Percentiles rank a stretch among this genome's conserved stretches.
These are phyloP conservation scores for Cerioporus squamosus DNA, from an alignment of 1,284 basidiomycete species.

Conservation along the genomic window DNA sequence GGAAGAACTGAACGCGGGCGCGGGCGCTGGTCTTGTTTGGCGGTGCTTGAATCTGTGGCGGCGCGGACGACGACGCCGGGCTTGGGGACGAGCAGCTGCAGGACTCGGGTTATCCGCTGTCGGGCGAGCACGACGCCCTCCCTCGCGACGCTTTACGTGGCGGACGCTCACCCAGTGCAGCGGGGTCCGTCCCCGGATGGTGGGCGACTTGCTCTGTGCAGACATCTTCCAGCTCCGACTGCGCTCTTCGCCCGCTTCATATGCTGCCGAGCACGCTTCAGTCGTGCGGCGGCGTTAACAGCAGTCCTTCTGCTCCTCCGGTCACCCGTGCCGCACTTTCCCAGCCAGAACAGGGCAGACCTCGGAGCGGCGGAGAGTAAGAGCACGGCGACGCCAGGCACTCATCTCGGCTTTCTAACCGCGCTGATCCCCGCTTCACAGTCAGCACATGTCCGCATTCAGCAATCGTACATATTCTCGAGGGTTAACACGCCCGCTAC, in stretches of 20 bases:
- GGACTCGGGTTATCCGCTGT: background rate
- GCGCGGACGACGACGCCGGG: constrained; percentile 28
- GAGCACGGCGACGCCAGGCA: background rate
- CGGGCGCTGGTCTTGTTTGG: constrained; percentile 35
- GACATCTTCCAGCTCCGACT: constrained; percentile 20
- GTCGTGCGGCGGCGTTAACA: constrained; percentile 21
- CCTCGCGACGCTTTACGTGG: constrained; percentile 2
- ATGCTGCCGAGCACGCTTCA: constrained; percentile 20
- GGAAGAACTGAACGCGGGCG: constrained; percentile 56
- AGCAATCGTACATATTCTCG: background rate
- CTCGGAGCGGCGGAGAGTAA: constrained; percentile 6
- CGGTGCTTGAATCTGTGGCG: constrained; percentile 34
- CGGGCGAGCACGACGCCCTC: too few species aligned
- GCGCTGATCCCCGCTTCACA: constrained; percentile 7
- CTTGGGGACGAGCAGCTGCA: constrained; percentile 33
- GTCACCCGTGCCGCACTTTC: constrained; percentile 3
- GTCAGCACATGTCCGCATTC: constrained; percentile 4
- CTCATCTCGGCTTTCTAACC: background rate
- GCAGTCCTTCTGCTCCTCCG: constrained; percentile 7
- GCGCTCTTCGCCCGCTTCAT: constrained; percentile 22
- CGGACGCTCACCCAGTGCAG: constrained; percentile 24
- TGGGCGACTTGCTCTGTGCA: constrained; percentile 20
- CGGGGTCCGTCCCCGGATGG: constrained; percentile 20
- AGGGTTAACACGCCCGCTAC: background rate
- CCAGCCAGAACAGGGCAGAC: constrained; percentile 1